Conservation (phyloP, 441 rosid species). For the Adansonia grandidieri region DNA sequence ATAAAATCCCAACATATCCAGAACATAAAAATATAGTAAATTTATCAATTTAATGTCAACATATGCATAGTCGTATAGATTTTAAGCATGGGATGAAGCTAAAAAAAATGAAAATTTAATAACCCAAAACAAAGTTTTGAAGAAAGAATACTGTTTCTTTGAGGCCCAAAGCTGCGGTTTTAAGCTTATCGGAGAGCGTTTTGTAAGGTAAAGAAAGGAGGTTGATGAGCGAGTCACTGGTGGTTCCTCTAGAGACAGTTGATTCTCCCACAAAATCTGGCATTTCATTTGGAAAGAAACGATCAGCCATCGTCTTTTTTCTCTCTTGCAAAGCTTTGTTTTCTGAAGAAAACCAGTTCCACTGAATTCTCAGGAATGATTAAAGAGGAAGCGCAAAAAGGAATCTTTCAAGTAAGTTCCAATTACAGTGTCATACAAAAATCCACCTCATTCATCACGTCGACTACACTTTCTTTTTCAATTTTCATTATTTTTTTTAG, state of each 20-base stretch:
- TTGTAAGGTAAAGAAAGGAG: slow-evolving; percentile 49
- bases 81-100: neutral
- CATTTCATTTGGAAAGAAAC: too few species aligned
- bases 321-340: too few species aligned
- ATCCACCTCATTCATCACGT: too few species aligned
- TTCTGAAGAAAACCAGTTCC: too few species aligned
- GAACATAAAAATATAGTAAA: neutral
- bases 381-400: too few species aligned
- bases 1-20: slow-evolving; percentile 9
- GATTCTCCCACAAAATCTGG: slow-evolving; percentile 36
- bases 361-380: too few species aligned
- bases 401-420: too few species aligned
- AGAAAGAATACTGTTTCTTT: slow-evolving; percentile 46
- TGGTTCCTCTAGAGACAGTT: slow-evolving; percentile 21
- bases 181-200: slow-evolving; percentile 43
- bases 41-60: neutral
- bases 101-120: neutral
- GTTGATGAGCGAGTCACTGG: slow-evolving; percentile 39
- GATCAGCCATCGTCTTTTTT: too few species aligned
- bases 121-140: neutral
- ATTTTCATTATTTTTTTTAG: too few species aligned
- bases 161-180: slow-evolving; percentile 46
- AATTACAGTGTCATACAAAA: too few species aligned
- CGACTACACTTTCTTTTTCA: too few species aligned
- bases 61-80: neutral